These are phyloP conservation scores for Immersiporthe knoxdaviesiana DNA, from an alignment of 2,329 filamentous ascomycete genomes.

Conservation along the genomic window DNA sequence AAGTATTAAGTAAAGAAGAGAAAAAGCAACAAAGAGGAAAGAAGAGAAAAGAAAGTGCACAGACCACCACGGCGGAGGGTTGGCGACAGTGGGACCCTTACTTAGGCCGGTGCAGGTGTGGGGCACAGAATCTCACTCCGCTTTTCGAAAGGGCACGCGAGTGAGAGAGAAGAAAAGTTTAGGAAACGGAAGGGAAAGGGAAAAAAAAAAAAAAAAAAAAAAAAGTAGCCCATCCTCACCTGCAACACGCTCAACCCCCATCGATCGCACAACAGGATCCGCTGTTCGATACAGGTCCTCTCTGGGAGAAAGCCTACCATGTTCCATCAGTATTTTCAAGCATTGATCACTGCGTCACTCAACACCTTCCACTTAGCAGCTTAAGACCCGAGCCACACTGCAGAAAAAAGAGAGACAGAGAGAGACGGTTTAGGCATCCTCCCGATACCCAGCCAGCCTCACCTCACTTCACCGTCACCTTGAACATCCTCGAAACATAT, in stretches of 20 bases:
- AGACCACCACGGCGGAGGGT: constrained; percentile 7
- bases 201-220: not conserved
- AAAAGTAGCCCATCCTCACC: not conserved
- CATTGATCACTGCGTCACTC: constrained; percentile 6
- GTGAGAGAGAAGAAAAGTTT: not conserved
- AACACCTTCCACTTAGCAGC: constrained; percentile 9
- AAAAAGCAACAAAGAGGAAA: too few relatives aligned
- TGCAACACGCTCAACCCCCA: not conserved
- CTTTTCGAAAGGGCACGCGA: not conserved
- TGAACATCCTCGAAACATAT: constrained; percentile 11
- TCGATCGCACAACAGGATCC: constrained; percentile 18
- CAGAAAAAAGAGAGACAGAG: not conserved
- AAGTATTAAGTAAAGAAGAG: too few relatives aligned
- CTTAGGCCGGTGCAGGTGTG: not conserved
- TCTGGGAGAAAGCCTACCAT: constrained; percentile 20
- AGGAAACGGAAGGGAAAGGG: not conserved
- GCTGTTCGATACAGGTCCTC: constrained; percentile 7
- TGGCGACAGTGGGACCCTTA: not conserved
- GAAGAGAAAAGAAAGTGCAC: not conserved
- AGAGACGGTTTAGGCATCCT: constrained; percentile 4
- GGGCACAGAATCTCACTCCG: not conserved
- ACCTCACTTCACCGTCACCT: constrained; percentile 12
- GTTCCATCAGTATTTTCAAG: constrained; percentile 14
- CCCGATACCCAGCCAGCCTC: not conserved
- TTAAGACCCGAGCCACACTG: not conserved